Conservation (phyloP, 768 basidiomycete genomes). For the Auriscalpium vulgare region DNA sequence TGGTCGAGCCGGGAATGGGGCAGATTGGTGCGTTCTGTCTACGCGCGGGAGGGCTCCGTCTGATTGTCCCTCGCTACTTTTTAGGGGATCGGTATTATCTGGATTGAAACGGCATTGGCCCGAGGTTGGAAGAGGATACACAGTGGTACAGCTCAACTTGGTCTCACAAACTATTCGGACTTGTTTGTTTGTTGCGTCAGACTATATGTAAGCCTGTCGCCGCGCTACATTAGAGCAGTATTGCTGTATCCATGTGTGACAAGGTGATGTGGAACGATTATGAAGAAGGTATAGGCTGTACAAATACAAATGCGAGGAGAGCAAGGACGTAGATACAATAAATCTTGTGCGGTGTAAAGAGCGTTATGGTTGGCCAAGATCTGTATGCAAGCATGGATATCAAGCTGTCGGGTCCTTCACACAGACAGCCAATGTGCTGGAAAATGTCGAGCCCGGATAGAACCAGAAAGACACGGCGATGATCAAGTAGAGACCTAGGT, state of each 20-base stretch:
- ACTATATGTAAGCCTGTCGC: no score
- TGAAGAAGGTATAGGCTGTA: not conserved
- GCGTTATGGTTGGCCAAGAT: not conserved
- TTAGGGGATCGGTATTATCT: constrained; percentile 37
- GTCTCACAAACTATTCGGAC: no score
- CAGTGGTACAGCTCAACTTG: no score
- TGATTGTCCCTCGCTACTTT: not conserved
- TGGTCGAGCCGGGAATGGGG: constrained; percentile 84
- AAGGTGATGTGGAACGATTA: no score
- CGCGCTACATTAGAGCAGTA: no score
- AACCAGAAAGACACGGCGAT: constrained; percentile 48
- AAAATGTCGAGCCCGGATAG: constrained; percentile 32
- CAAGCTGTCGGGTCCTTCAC: constrained; percentile 4
- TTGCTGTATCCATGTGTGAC: no score
- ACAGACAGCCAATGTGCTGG: constrained; percentile 23
- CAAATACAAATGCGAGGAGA: not conserved
- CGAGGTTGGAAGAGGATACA: no score
- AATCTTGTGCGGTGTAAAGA: not conserved
- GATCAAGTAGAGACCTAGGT: constrained; percentile 44
- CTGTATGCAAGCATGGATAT: not conserved
- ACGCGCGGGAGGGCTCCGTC: no score
- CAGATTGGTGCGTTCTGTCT: constrained; percentile 55
- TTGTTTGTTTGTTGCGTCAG: no score
- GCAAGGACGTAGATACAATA: not conserved
- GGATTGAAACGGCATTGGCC: not conserved